phyloP scores from a whole-genome alignment of 345 rosid species.

The Pugionium cornutum region DNA sequence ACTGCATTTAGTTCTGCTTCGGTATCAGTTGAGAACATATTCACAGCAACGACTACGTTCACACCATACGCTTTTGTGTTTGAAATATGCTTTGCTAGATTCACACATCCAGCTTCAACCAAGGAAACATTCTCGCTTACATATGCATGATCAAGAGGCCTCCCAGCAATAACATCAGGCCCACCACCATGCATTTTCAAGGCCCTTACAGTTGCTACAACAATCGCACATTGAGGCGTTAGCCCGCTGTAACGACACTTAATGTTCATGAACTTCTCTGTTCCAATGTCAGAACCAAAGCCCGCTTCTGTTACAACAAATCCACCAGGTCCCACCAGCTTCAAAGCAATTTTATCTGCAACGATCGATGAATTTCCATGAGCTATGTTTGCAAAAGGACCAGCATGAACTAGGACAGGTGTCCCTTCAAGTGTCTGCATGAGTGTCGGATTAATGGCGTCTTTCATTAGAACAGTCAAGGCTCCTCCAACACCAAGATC shows the following conservation, averaged over 20 bases:
- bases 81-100: slow-evolving; percentile 86
- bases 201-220: slow-evolving; percentile 96
- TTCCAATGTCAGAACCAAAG: slow-evolving; percentile 94
- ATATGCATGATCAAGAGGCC: slow-evolving; percentile 89
- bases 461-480: slow-evolving; percentile 93
- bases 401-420: slow-evolving; percentile 97
- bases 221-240: slow-evolving; percentile 90
- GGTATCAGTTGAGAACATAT: slow-evolving; percentile 86
- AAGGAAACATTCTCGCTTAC: slow-evolving; percentile 80
- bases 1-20: slow-evolving; percentile 92
- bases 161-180: slow-evolving; percentile 94
- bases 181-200: slow-evolving; percentile 99
- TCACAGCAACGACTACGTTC: slow-evolving; percentile 95
- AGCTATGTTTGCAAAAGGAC: slow-evolving; percentile 98
- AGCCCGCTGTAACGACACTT: slow-evolving; percentile 89
- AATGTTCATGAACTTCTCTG: slow-evolving; percentile 97
- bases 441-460: slow-evolving; percentile 90
- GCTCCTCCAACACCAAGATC: slow-evolving; percentile 99
- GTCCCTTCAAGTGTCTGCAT: slow-evolving; percentile 99
- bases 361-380: slow-evolving; percentile 97
- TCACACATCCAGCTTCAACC: slow-evolving; percentile 94
- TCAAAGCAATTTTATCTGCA: slow-evolving; percentile 95
- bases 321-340: slow-evolving; percentile 94
- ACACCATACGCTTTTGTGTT: slow-evolving; percentile 88
- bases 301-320: slow-evolving; percentile 99